These are phyloP conservation scores for Sisymbrium altissimum DNA, from an alignment of 345 rosid species.

Conservation along the genomic window DNA sequence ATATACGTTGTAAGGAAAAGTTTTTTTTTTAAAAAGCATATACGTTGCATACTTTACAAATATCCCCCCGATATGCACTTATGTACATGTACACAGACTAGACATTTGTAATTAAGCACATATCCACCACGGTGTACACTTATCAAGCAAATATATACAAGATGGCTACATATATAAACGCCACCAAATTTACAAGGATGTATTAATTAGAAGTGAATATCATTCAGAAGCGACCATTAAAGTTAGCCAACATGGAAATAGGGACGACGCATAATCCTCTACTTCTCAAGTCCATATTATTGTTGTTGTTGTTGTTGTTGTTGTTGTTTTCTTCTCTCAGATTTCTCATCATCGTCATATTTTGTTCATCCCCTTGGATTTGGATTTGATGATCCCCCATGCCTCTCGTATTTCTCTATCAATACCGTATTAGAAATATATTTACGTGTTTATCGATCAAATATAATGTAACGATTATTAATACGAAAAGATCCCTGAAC, in stretches of 20 bases:
- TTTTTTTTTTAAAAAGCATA: background rate
- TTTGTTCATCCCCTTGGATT: conserved; percentile 5
- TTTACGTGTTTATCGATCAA: conserved; percentile 6
- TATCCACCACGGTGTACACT: conserved; percentile 1
- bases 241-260: conserved; percentile 65
- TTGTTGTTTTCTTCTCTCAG: conserved; percentile 14
- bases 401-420: conserved; percentile 26
- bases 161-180: conserved; percentile 7
- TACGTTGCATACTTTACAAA: background rate
- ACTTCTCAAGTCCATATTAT: conserved; percentile 49
- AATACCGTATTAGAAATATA: conserved; percentile 5
- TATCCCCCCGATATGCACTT: conserved; percentile 19
- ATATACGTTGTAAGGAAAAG: background rate
- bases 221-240: conserved; percentile 41
- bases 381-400: conserved; percentile 24
- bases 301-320: conserved; percentile 13
- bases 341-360: conserved; percentile 17
- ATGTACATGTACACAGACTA: background rate
- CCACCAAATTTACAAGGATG: conserved; percentile 12
- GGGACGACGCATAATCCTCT: conserved; percentile 80
- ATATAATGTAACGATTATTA: background rate
- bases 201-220: background rate
- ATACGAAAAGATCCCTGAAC: background rate
- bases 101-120: conserved; percentile 3
- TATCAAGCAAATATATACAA: conserved; percentile 15